Base-by-base conservation (phyloP, 1,139 yeast genomes). In the Pneumocystis sp. region DNA sequence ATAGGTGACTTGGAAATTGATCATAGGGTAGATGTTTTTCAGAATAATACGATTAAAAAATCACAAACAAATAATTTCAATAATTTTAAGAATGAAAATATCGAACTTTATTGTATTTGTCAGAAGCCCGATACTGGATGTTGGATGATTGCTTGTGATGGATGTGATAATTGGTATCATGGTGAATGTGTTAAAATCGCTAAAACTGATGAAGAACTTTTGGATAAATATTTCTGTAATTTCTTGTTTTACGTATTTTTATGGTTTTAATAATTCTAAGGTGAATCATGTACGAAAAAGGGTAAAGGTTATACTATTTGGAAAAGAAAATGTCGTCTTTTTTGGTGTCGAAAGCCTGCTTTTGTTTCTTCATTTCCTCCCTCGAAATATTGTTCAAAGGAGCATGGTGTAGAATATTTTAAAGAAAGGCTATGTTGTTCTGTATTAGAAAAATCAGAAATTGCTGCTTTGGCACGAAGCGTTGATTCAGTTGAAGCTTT, bases 111-210 rank as follows among this genome's bases (percentile, higher is more conserved):
- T 71, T 91, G 97, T 73, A 76, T 85, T 0, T 91, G 97, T 74
- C 80, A 95, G 61, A 82, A 81, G 67, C 87, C 91, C 0, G 97
- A 91, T 72, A 79, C 81, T 68, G 95, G 93, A 1, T 68, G 70
- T 61, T 87, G 87, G 74, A 90, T 90, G 97, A 87, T 91, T 31
- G 90, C 88, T 0, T 91, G 97, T 73, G 97, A 90, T 74, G 91
- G 89, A 7, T 91, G 97, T 75, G 96, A 90, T 72, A 96, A 89
- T 69, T 91, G 97, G 97, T 91, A 81, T 73, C 97, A 91, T 75
- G 89, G 91, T 74, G 79, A 78, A 63, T 91, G 97, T 72, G 83
- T 90, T 80, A 81, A 81, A 67, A 73, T 90, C 62, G 79, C 84
- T 63, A 76, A 75, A n/a, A 75, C 77, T 60, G 82, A 81, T 71